These are phyloP conservation scores for Botrytis cinerea DNA, from an alignment of 2,329 filamentous ascomycete genomes.

Conservation along the genomic window DNA sequence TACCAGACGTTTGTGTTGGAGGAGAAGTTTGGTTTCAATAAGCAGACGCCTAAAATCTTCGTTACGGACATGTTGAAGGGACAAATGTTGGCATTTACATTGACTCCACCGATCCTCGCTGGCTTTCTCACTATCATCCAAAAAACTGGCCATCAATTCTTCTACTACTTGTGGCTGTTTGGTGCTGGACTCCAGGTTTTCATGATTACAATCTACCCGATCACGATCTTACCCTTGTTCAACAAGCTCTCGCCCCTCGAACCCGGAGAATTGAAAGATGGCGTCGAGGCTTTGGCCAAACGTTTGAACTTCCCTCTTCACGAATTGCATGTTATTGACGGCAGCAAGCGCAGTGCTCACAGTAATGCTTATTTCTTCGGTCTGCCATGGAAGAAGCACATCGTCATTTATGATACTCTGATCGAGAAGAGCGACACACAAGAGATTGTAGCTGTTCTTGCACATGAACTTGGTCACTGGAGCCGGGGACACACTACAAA, in stretches of 20 bases:
- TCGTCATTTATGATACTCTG: constrained; percentile 97
- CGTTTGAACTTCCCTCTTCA: constrained; percentile 88
- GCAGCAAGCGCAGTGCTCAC: constrained; percentile 83
- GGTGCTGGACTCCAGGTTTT: constrained; percentile 86
- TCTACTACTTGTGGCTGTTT: constrained; percentile 97
- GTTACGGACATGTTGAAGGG: constrained; percentile 89
- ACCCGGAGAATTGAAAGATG: constrained; percentile 81
- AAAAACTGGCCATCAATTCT: constrained; percentile 90
- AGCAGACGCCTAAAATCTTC: constrained; percentile 89
- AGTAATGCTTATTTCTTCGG: constrained; percentile 97
- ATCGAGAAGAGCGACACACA: constrained; percentile 92
- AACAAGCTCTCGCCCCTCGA: constrained; percentile 96
- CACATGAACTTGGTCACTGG: constrained; percentile 97
- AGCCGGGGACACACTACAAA: constrained; percentile 92
- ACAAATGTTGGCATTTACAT: constrained; percentile 74
- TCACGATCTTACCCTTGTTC: constrained; percentile 91
- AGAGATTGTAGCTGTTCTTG: constrained; percentile 92
- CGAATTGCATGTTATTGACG: constrained; percentile 93
- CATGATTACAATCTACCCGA: constrained; percentile 94
- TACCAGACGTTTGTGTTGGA: constrained; percentile 97
- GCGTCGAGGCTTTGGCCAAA: constrained; percentile 80
- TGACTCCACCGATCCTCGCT: constrained; percentile 85
- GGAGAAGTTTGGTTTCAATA: constrained; percentile 98
- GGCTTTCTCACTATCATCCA: constrained; percentile 93
- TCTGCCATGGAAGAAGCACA: constrained; percentile 99